A percentile compares a stretch with the other conserved stretches of the same genome.
Evolutionary conservation across 768 basidiomycete genomes (phyloP).

Genomic region (Harrya chromipes): DNA sequence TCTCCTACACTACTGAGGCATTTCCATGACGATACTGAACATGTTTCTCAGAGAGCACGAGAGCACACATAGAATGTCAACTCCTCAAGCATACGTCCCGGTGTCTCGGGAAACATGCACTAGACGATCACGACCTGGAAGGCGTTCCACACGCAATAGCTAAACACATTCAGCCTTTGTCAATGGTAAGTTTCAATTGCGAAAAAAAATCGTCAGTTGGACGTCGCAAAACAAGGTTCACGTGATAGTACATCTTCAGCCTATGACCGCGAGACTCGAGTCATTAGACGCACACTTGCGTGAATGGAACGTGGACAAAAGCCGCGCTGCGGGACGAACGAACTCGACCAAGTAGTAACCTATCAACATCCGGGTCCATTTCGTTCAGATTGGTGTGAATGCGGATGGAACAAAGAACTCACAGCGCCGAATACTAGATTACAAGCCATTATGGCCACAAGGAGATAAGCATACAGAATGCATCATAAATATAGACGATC

Average conservation of each 20-base stretch:
- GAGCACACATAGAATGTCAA: constrained; percentile 14
- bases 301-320: neutral
- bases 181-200: too few relatives aligned
- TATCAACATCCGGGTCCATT: constrained; percentile 13
- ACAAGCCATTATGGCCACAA: constrained; percentile 2
- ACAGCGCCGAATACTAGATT: constrained; percentile 8
- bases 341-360: constrained; percentile 61
- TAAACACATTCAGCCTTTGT: neutral
- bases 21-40: constrained; percentile 26
- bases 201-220: too few relatives aligned
- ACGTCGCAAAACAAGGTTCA: too few relatives aligned
- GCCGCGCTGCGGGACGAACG: constrained; percentile 47
- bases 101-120: constrained; percentile 20
- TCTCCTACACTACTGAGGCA: constrained; percentile 18
- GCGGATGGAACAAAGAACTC: neutral
- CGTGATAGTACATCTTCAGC: too few relatives aligned
- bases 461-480: constrained; percentile 5
- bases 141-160: constrained; percentile 14
- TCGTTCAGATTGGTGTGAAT: too few relatives aligned
- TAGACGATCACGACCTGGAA: constrained; percentile 17
- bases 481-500: neutral
- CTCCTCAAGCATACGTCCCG: constrained; percentile 18
- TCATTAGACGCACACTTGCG: too few relatives aligned
- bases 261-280: too few relatives aligned
- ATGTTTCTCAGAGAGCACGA: too few relatives aligned